phyloP scores from a whole-genome alignment of 805 yeast genomes.

The Barnettozyma pratensis region DNA sequence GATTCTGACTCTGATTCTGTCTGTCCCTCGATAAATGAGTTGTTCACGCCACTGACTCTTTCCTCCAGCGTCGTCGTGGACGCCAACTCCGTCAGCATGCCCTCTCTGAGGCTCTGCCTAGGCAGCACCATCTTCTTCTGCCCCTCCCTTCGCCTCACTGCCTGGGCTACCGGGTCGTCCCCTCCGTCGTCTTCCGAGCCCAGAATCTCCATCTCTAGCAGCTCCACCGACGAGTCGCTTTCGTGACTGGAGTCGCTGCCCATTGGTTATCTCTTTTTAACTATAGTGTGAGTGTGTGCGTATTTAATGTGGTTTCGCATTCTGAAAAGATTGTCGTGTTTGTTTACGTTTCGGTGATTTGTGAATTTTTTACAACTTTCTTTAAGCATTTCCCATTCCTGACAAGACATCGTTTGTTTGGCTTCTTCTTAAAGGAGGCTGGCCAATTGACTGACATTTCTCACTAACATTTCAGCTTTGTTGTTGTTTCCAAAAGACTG shows the following conservation, averaged over 20 bases:
- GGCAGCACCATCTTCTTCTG: not conserved
- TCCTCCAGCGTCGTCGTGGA: not conserved
- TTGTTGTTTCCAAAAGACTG: too few species aligned
- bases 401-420: not conserved
- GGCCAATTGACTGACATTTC: not conserved
- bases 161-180: not conserved
- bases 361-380: too few species aligned
- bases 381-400: not conserved
- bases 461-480: too few species aligned
- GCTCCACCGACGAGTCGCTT: constrained; percentile 4
- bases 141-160: not conserved
- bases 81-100: not conserved
- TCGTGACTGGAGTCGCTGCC: not conserved
- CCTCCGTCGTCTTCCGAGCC: constrained; percentile 20
- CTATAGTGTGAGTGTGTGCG: too few species aligned
- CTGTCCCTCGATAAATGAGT: not conserved
- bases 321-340: not conserved
- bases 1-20: not conserved
- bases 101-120: not conserved
- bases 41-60: not conserved
- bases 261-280: too few species aligned
- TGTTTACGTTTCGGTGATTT: not conserved
- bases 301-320: not conserved
- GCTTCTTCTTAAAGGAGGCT: not conserved
- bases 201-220: constrained; percentile 12